Conservation (phyloP, 345 rosid species). For the Moricandia moricandioides region DNA sequence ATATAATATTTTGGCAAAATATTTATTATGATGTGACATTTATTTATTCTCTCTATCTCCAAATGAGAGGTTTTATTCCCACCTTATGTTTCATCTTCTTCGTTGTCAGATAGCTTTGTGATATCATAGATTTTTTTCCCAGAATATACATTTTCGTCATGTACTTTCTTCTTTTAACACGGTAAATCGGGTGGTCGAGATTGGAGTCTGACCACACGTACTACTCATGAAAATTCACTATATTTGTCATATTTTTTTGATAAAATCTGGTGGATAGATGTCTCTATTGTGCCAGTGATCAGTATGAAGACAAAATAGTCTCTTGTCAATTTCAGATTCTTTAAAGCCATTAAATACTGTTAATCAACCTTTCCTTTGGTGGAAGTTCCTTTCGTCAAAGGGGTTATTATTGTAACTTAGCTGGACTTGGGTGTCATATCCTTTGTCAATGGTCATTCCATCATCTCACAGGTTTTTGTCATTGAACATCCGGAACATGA, state of each 20-base stretch:
- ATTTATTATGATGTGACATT: too few relatives aligned
- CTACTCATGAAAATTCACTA: not conserved
- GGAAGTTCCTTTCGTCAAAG: not conserved
- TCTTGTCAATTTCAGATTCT: not conserved
- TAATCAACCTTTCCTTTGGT: not conserved
- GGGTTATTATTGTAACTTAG: not conserved
- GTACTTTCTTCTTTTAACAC: not conserved
- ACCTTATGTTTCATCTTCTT: too few relatives aligned
- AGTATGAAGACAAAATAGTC: too few relatives aligned
- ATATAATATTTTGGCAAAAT: not conserved
- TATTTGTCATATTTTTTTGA: not conserved
- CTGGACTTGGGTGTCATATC: not conserved
- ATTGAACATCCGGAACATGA: too few relatives aligned
- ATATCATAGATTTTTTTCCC: too few relatives aligned
- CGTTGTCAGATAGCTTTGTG: too few relatives aligned
- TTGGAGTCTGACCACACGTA: not conserved
- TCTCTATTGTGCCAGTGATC: not conserved
- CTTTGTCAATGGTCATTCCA: not conserved
- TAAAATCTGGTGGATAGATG: not conserved
- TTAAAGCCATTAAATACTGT: too few relatives aligned
- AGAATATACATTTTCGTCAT: not conserved
- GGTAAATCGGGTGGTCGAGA: not conserved
- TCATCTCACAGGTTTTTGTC: not conserved
- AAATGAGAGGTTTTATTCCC: too few relatives aligned
- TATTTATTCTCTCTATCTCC: too few relatives aligned